Conservation (phyloP, 352 stramenopile genomes). For the Globisporangium heterothallicum region DNA sequence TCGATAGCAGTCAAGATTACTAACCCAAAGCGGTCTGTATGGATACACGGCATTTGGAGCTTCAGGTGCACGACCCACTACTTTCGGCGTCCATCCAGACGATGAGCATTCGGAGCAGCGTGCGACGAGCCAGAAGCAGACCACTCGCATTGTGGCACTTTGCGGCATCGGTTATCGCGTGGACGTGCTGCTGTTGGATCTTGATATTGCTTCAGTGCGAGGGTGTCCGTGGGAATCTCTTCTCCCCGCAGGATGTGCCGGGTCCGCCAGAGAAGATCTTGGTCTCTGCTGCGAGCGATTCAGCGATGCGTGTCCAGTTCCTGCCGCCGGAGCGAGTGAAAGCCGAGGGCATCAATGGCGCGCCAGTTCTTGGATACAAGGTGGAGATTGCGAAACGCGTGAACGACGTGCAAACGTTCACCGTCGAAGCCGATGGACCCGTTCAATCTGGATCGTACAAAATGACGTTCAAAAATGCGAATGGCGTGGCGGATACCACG, state of each 20-base stretch:
- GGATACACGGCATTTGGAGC: too few relatives aligned
- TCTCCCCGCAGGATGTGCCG: slow-evolving; percentile 60
- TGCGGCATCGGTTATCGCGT: background rate
- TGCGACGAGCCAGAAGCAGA: background rate
- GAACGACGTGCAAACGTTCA: slow-evolving; percentile 68
- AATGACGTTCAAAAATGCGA: slow-evolving; percentile 43
- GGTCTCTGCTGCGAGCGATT: slow-evolving; percentile 37
- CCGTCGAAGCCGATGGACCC: slow-evolving; percentile 46
- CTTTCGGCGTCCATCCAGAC: too few relatives aligned
- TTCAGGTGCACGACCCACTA: too few relatives aligned
- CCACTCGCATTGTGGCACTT: background rate
- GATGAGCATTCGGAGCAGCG: too few relatives aligned
- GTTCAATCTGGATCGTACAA: slow-evolving; percentile 50
- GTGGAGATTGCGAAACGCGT: slow-evolving; percentile 69
- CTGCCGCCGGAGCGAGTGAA: slow-evolving; percentile 45
- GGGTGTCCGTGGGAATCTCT: slow-evolving; percentile 24
- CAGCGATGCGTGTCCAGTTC: slow-evolving; percentile 60
- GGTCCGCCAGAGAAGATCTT: slow-evolving; percentile 57
- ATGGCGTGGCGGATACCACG: slow-evolving; percentile 22
- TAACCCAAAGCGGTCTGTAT: too few relatives aligned
- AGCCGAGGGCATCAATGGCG: slow-evolving; percentile 61
- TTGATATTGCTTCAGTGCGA: background rate
- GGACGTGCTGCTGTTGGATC: slow-evolving; percentile 10
- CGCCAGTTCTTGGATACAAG: slow-evolving; percentile 71
- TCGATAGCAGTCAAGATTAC: too few relatives aligned